Evolutionary conservation across 192 early-diverging fungal species (phyloP).

Genomic region (Mortierella antarctica): DNA sequence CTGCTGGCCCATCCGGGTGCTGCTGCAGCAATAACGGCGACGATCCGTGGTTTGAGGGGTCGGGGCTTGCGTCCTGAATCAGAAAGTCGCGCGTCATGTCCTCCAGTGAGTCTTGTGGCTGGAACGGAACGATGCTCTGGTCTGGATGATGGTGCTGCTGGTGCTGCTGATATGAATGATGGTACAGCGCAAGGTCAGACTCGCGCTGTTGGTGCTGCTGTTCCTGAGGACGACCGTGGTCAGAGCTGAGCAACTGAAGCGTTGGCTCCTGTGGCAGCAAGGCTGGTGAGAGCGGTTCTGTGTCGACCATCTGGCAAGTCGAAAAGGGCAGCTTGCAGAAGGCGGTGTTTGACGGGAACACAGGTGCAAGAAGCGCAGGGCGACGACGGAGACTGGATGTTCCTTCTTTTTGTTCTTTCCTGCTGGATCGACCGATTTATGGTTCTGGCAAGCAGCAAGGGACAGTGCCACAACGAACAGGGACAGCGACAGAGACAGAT

Average conservation of each 20-base stretch:
- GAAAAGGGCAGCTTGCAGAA: not conserved
- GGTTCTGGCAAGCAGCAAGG: too few species aligned
- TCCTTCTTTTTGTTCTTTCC: too few species aligned
- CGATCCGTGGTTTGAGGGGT: constrained; percentile 11
- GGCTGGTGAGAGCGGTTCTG: not conserved
- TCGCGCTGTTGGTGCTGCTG: constrained; percentile 3
- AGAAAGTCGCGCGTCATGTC: constrained; percentile 33
- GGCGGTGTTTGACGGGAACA: not conserved
- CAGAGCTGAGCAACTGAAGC: not conserved
- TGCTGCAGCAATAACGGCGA: constrained; percentile 7
- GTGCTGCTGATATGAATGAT: constrained; percentile 6
- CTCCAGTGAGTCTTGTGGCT: constrained; percentile 15
- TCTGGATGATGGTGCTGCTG: constrained; percentile 13
- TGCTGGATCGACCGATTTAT: too few species aligned
- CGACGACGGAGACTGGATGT: not conserved
- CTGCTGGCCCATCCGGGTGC: not conserved
- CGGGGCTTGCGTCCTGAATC: constrained; percentile 18
- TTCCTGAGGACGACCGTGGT: constrained; percentile 2
- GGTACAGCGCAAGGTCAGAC: not conserved
- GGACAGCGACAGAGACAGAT: too few species aligned
- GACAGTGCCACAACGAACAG: too few species aligned
- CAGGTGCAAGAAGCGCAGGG: not conserved
- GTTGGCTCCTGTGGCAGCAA: constrained; percentile 1
- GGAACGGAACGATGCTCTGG: not conserved
- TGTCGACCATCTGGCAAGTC: constrained; percentile 10